These are phyloP conservation scores for Cordyceps javanica DNA, from an alignment of 2,329 filamentous ascomycete genomes.

Conservation along the genomic window DNA sequence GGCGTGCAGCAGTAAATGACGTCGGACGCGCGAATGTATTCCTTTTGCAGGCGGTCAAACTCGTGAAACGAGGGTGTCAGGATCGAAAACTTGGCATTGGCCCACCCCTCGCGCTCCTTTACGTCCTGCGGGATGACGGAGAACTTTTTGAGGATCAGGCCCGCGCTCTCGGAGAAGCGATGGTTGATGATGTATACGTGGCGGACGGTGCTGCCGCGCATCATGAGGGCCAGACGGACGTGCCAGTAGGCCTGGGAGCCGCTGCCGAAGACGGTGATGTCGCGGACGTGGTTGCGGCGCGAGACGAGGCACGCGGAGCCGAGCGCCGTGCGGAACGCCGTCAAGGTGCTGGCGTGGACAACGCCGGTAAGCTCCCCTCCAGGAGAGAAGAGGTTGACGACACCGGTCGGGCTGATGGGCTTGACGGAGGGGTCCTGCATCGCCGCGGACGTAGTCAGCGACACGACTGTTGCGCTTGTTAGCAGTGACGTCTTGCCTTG, in stretches of 20 bases:
- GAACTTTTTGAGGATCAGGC: slow-evolving; percentile 44
- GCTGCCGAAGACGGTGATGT: slow-evolving; percentile 77
- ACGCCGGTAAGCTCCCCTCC: slow-evolving; percentile 59
- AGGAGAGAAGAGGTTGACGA: slow-evolving; percentile 61
- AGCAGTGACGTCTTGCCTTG: neutral
- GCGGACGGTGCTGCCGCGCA: slow-evolving; percentile 64
- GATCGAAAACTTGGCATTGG: slow-evolving; percentile 59
- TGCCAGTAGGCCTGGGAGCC: slow-evolving; percentile 95
- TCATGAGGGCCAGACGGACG: slow-evolving; percentile 72
- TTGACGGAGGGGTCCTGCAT: slow-evolving; percentile 22
- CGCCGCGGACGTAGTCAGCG: slow-evolving; percentile 42
- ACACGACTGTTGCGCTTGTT: slow-evolving; percentile 46
- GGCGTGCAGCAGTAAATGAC: slow-evolving; percentile 89
- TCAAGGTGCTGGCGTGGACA: slow-evolving; percentile 67
- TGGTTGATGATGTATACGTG: slow-evolving; percentile 81
- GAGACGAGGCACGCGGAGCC: slow-evolving; percentile 60
- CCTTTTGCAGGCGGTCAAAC: slow-evolving; percentile 58
- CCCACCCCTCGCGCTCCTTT: slow-evolving; percentile 56
- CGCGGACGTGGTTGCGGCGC: slow-evolving; percentile 63
- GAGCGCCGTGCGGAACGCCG: slow-evolving; percentile 74
- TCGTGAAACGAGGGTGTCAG: slow-evolving; percentile 67
- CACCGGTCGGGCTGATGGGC: slow-evolving; percentile 51
- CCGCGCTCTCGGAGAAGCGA: slow-evolving; percentile 54
- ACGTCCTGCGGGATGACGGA: slow-evolving; percentile 34
- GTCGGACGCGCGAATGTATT: slow-evolving; percentile 65